Evolutionary conservation across 2,329 filamentous ascomycete genomes (phyloP).

Genomic region (Exophiala lecanii-corni): DNA sequence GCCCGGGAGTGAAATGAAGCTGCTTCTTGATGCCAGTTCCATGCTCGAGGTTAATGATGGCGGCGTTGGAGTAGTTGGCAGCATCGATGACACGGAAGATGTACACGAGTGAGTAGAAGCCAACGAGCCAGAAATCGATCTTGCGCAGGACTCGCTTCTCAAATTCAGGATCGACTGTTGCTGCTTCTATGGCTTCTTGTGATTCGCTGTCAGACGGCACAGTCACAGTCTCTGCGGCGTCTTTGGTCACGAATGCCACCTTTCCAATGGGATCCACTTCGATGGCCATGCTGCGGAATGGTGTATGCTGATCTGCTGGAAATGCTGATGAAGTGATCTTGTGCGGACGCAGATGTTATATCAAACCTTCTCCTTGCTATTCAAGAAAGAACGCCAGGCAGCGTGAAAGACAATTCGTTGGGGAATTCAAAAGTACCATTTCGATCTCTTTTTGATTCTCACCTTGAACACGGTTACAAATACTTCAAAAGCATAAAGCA

Average conservation of each 20-base stretch:
- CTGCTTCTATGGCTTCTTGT: constrained; percentile 84
- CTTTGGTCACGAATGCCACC: constrained; percentile 50
- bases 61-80: constrained; percentile 24
- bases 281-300: not conserved
- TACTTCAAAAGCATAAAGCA: too few species aligned
- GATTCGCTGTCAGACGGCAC: too few species aligned
- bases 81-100: constrained; percentile 23
- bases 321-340: too few species aligned
- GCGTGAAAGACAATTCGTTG: too few species aligned
- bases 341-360: too few species aligned
- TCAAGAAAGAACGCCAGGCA: too few species aligned
- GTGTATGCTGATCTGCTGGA: too few species aligned
- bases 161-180: constrained; percentile 33
- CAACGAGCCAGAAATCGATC: constrained; percentile 20
- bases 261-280: not conserved
- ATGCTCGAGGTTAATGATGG: constrained; percentile 25
- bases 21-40: constrained; percentile 22
- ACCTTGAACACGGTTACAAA: too few species aligned
- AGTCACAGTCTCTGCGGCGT: constrained; percentile 77
- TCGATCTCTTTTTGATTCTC: too few species aligned
- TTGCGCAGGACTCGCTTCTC: constrained; percentile 25
- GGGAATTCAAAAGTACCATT: too few species aligned
- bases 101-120: constrained; percentile 23
- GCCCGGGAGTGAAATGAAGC: constrained; percentile 7
- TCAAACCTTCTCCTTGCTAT: too few species aligned